A percentile compares a stretch with the other conserved stretches of the same genome.
Conservation (phyloP, 345 rosid species). For the Moringa oleifera region DNA sequence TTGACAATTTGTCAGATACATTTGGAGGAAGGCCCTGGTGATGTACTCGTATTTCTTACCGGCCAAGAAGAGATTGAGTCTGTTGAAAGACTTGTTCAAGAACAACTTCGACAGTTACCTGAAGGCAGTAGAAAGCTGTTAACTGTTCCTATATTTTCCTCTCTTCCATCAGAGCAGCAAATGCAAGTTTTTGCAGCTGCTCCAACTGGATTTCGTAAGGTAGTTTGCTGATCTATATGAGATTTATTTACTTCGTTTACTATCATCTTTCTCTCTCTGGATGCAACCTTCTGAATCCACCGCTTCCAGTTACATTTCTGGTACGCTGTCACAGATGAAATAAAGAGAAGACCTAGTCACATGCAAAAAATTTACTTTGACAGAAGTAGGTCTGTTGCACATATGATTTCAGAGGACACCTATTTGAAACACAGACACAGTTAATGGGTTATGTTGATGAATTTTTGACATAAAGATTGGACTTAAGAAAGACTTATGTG, state of each 20-base stretch:
- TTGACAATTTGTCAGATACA: conserved; percentile 50
- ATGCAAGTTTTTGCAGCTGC: conserved; percentile 72
- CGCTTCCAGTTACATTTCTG: too few species aligned
- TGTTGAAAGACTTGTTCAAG: conserved; percentile 65
- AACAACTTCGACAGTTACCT: conserved; percentile 55
- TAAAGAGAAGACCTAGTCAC: not conserved
- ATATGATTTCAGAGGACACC: not conserved
- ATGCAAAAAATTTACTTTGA: not conserved
- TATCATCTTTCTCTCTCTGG: conserved; percentile 1
- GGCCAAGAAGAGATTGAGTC: conserved; percentile 98
- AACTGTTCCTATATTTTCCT: conserved; percentile 67
- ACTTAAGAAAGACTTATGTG: too few species aligned
- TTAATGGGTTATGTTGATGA: not conserved
- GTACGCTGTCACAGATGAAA: too few species aligned
- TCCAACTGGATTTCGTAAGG: conserved; percentile 75
- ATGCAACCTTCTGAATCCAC: too few species aligned
- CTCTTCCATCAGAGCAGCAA: conserved; percentile 92
- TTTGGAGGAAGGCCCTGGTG: conserved; percentile 75
- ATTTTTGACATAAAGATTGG: not conserved
- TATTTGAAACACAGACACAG: too few species aligned
- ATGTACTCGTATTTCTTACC: conserved; percentile 86
- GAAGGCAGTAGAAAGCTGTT: conserved; percentile 49
- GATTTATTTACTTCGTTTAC: not conserved
- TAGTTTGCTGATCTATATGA: conserved; percentile 15
- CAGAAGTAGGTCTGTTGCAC: not conserved